Evolutionary conservation across 805 yeast species (phyloP), one percentile per base, ranked within the genome.

Genomic region (Zygoascus biomembranicola): DNA sequence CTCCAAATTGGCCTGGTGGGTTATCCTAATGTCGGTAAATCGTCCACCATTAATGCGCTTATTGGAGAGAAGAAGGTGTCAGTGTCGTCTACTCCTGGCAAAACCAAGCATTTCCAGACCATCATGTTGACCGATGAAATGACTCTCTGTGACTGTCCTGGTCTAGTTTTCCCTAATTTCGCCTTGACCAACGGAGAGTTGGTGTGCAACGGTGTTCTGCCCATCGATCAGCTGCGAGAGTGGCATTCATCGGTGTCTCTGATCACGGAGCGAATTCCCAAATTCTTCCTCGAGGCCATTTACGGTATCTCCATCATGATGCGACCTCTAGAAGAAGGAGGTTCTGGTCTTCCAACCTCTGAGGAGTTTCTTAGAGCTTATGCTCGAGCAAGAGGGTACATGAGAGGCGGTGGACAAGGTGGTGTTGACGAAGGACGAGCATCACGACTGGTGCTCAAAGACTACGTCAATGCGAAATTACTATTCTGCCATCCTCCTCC

Each of bases 61-160:
- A 94, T 92, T 47, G 99, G 99, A 13, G 82, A 97, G 18, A 94
- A 94, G 66, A 90, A 88, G 68, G 99, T 94, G n/a, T 90, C 97
- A 1, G 99, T 94, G 41, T 92, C 98, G 1, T 78, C 98, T 1
- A 94, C 99, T 0, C 99, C 99, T 13, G 99, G 99, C 74, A 94
- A 94, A 68, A 94, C 99, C 13, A 94, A 94, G 69, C 99, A 94
- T 76, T 94, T 94, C 77, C 99, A 94, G 74, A 94, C 99, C 1
- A 90, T 94, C 57, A 80, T 81, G 65, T 77, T 94, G 46, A 81
- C 96, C 0, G 87, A 85, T 51, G 77, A 85, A 39, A 94, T 94
- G 1, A 77, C 90, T 60, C 75, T 94, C 51, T 94, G 98, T 72
- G 99, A 94, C 77, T 94, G 99, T 76, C 99, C 99, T 1, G 99